Percentiles rank a stretch among this genome's conserved stretches.
Evolutionary conservation across 1,284 basidiomycete genomes (phyloP).

Genomic region (Peniophora sp.): DNA sequence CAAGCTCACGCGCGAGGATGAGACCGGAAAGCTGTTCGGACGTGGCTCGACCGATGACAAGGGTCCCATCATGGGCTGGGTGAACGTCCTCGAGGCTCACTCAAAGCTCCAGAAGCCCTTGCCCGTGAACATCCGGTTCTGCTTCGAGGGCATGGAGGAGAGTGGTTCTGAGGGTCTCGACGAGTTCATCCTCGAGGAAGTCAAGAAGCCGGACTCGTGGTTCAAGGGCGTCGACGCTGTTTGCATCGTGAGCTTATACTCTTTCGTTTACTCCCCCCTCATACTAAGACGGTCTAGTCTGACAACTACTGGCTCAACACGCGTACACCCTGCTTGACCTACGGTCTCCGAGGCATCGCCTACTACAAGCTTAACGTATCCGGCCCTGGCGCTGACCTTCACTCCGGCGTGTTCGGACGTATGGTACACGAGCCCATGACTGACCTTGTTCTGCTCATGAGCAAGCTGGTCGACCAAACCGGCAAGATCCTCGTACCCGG

Average conservation of each 20-base stretch:
- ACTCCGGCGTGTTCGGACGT: constrained; percentile 87
- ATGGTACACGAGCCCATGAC: constrained; percentile 89
- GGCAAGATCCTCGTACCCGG: constrained; percentile 91
- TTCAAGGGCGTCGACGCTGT: constrained; percentile 91
- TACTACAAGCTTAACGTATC: constrained; percentile 85
- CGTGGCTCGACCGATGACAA: constrained; percentile 93
- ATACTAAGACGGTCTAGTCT: constrained; percentile 39
- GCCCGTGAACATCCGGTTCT: constrained; percentile 92
- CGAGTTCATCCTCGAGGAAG: constrained; percentile 80
- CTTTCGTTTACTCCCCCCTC: background rate
- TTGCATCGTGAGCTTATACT: constrained; percentile 71
- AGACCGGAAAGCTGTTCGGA: constrained; percentile 74
- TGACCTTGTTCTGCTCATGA: constrained; percentile 72
- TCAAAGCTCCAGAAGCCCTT: constrained; percentile 64
- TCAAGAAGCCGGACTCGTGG: constrained; percentile 60
- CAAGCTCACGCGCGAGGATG: constrained; percentile 61
- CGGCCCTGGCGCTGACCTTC: constrained; percentile 86
- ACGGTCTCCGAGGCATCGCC: constrained; percentile 79
- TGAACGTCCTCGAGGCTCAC: constrained; percentile 92
- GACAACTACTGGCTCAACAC: constrained; percentile 85
- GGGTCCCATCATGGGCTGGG: constrained; percentile 88
- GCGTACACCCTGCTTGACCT: constrained; percentile 69
- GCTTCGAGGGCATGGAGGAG: constrained; percentile 99
- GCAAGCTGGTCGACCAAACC: constrained; percentile 76
- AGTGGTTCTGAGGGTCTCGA: constrained; percentile 91